Evolutionary conservation across 805 yeast genomes (phyloP), one percentile per base, ranked within the genome.

Genomic region (Ogataea angusta): DNA sequence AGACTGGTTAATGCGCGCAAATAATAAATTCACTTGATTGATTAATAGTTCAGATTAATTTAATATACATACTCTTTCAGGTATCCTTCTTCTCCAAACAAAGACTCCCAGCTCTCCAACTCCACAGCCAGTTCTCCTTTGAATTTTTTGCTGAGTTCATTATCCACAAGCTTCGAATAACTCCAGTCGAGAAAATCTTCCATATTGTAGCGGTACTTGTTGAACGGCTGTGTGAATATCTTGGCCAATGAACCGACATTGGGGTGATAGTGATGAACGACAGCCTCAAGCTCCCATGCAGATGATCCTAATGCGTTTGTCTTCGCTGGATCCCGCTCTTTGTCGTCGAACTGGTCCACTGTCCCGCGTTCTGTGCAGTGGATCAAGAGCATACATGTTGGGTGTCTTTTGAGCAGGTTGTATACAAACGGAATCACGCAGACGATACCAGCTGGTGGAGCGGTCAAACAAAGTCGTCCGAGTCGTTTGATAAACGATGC

Each of bases 161-260:
- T 76, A 19, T 75, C 80, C 44, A 83, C 52, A 39, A 85, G 60
- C 52, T 84, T 68, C 25, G 73, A 69, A 59, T 90, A 93, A 42
- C 82, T 80, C 87, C 96, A 91, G 62, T 90, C 96, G 54, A 93
- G 65, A 68, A 93, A 93, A 59, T 93, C 98, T 60, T 93, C 99
- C 72, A 93, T 70, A 60, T 85, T 85, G 61, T 93, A 93, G 52
- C 77, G 76, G 42, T 84, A 80, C 60, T 93, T 93, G 57, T 82
- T 77, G 67, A 89, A 91, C 3, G 96, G 96, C 63, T 93, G 96
- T 14, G 80, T 73, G 57, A 86, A 85, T 22, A 93, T 85, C 58
- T 80, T 82, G 13, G 96, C 96, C 52, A 93, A 69, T 0, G 96
- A 84, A 1, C 96, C 91, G 10, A 93, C 88, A 55, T 93, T 93